Conservation (phyloP, 208 protist species). For the Wallacemonas rigidus region DNA sequence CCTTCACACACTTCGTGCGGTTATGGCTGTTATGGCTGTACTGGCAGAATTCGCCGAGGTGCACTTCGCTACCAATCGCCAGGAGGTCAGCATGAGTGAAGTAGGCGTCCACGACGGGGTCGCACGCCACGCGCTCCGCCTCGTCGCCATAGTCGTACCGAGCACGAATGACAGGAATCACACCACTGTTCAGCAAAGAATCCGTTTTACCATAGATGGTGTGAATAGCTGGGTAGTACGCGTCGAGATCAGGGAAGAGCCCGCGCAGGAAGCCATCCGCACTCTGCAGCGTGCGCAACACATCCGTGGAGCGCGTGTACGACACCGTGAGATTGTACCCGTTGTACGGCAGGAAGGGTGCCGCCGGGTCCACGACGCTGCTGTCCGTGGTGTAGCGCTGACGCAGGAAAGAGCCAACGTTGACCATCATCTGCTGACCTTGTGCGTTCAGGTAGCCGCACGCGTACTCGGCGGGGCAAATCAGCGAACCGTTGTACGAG, state of each 20-base stretch:
- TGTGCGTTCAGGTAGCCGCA: constrained; percentile 42
- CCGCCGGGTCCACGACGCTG: constrained; percentile 14
- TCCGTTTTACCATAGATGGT: constrained; percentile 18
- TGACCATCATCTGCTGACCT: constrained; percentile 41
- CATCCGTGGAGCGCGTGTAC: constrained; percentile 43
- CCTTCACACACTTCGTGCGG: constrained; percentile 35
- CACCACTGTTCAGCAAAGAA: constrained; percentile 26
- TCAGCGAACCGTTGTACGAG: constrained; percentile 37
- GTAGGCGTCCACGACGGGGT: constrained; percentile 37
- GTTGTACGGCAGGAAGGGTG: constrained; percentile 30
- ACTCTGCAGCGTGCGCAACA: constrained; percentile 50
- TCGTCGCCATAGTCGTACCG: constrained; percentile 24
- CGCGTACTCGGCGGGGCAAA: constrained; percentile 33
- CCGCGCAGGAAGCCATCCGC: constrained; percentile 36
- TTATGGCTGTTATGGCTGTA: constrained; percentile 10
- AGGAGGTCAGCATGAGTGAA: constrained; percentile 27
- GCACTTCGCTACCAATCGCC: constrained; percentile 31
- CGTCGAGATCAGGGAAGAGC: constrained; percentile 33
- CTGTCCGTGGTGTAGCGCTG: constrained; percentile 29
- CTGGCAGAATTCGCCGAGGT: constrained; percentile 37
- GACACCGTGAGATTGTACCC: constrained; percentile 37
- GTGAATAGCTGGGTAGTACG: constrained; percentile 38
- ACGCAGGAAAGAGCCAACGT: constrained; percentile 42
- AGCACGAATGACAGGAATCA: constrained; percentile 20
- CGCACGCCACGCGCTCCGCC: constrained; percentile 7